These are phyloP conservation scores for Fraxinus angustifolia DNA, from an alignment of 305 asterid species.

Conservation along the genomic window DNA sequence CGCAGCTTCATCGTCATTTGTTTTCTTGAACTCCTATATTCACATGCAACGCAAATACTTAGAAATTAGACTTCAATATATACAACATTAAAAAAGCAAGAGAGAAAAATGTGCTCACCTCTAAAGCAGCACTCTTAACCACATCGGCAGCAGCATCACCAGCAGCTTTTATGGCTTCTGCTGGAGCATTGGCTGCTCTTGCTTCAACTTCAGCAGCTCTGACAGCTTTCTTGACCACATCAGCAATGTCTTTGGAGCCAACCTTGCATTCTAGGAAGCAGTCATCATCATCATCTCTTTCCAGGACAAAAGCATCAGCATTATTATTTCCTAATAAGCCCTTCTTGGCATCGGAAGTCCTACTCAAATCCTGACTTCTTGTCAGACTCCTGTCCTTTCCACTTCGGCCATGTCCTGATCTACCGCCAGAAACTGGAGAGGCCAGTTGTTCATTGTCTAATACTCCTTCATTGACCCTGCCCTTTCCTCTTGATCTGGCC, in stretches of 20 bases:
- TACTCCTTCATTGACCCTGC: constrained; percentile 61
- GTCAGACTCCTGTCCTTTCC: constrained; percentile 51
- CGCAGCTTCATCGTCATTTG: constrained; percentile 87
- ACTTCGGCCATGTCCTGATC: constrained; percentile 63
- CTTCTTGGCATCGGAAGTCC: constrained; percentile 54
- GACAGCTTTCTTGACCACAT: constrained; percentile 82
- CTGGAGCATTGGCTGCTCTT: constrained; percentile 85
- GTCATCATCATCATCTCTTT: constrained; percentile 83
- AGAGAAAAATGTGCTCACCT: constrained; percentile 51
- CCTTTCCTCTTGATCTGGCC: constrained; percentile 61
- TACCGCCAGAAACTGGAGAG: constrained; percentile 72
- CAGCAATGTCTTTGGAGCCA: constrained; percentile 75
- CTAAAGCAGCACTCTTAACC: constrained; percentile 88
- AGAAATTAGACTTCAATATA: constrained; percentile 13
- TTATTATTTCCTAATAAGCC: constrained; percentile 29
- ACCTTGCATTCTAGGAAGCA: constrained; percentile 83
- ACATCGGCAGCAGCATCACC: constrained; percentile 99
- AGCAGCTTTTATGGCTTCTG: constrained; percentile 79
- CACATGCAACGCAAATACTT: constrained; percentile 9
- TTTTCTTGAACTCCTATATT: constrained; percentile 65
- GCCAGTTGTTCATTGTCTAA: constrained; percentile 67
- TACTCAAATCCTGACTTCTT: constrained; percentile 50
- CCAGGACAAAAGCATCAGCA: constrained; percentile 42
- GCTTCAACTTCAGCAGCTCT: constrained; percentile 99
- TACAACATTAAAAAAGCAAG: constrained; percentile 16